Percentiles rank a stretch among this genome's conserved stretches.
These are phyloP conservation scores for Fusarium sp. DNA, from an alignment of 2,329 filamentous ascomycete genomes.

Conservation along the genomic window DNA sequence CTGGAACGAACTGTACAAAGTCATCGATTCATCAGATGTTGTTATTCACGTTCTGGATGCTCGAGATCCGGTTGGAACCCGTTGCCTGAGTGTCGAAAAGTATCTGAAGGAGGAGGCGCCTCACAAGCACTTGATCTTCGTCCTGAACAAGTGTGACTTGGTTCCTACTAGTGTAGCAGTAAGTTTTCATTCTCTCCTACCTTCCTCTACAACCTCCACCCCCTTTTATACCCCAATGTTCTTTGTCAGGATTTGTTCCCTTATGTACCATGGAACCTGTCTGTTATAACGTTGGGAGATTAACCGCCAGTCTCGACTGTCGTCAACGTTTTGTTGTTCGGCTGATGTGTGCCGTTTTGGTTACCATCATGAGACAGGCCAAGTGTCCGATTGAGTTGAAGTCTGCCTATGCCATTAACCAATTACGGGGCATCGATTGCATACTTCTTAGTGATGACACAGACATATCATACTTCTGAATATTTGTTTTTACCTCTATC, in stretches of 20 bases:
- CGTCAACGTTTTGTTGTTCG: constrained; percentile 54
- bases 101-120: constrained; percentile 93
- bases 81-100: constrained; percentile 83
- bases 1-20: constrained; percentile 96
- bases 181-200: constrained; percentile 64
- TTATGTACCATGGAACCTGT: constrained; percentile 79
- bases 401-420: constrained; percentile 70
- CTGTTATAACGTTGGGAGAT: constrained; percentile 99
- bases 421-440: constrained; percentile 67
- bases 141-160: constrained; percentile 71
- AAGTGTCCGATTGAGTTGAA: constrained; percentile 98
- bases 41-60: constrained; percentile 95
- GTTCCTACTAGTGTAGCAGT: constrained; percentile 94
- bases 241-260: constrained; percentile 86
- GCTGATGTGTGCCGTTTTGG: constrained; percentile 92
- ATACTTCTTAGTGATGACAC: constrained; percentile 99
- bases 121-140: constrained; percentile 83
- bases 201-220: constrained; percentile 53
- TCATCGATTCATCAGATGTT: constrained; percentile 95
- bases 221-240: constrained; percentile 67
- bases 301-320: constrained; percentile 64
- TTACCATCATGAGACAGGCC: constrained; percentile 76
- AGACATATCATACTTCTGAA: constrained; percentile 64
- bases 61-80: constrained; percentile 87
- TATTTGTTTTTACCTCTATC: constrained; percentile 16